phyloP scores from a whole-genome alignment of 2,329 filamentous ascomycete genomes.

The Tolypocladium tundrense region DNA sequence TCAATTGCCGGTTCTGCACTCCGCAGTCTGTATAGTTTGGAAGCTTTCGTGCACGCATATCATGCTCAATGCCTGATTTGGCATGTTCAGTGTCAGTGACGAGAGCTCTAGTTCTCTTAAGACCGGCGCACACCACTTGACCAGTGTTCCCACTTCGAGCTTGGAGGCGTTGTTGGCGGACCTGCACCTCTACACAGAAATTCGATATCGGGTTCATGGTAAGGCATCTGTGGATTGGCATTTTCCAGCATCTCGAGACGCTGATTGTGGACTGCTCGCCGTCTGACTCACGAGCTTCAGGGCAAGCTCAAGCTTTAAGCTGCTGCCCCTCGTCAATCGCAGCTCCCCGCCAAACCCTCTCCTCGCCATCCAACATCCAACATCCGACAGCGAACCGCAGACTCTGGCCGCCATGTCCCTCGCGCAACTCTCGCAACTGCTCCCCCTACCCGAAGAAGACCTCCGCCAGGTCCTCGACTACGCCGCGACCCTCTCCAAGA shows the following conservation, averaged over 20 bases:
- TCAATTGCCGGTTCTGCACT: background rate
- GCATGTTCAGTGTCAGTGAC: background rate
- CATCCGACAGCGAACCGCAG: background rate
- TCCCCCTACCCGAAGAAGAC: slow-evolving; percentile 78
- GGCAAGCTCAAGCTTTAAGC: background rate
- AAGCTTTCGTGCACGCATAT: background rate
- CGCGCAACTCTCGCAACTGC: slow-evolving; percentile 63
- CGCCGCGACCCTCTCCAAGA: slow-evolving; percentile 62
- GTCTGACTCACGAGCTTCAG: background rate
- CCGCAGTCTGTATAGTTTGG: background rate
- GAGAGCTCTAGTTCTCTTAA: no score
- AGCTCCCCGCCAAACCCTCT: background rate
- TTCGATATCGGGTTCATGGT: no score
- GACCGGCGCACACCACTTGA: background rate
- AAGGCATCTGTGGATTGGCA: background rate
- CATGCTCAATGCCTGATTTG: background rate
- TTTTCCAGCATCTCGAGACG: background rate
- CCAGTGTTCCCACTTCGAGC: background rate
- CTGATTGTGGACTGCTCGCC: background rate
- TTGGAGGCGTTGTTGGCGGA: background rate
- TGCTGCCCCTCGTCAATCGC: background rate
- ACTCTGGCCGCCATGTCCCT: slow-evolving; percentile 33
- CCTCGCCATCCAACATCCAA: background rate
- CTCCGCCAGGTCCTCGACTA: slow-evolving; percentile 79
- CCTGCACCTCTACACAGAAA: background rate